These are phyloP conservation scores for Austroboletus niveus DNA, from an alignment of 1,284 basidiomycete genomes.

Conservation along the genomic window DNA sequence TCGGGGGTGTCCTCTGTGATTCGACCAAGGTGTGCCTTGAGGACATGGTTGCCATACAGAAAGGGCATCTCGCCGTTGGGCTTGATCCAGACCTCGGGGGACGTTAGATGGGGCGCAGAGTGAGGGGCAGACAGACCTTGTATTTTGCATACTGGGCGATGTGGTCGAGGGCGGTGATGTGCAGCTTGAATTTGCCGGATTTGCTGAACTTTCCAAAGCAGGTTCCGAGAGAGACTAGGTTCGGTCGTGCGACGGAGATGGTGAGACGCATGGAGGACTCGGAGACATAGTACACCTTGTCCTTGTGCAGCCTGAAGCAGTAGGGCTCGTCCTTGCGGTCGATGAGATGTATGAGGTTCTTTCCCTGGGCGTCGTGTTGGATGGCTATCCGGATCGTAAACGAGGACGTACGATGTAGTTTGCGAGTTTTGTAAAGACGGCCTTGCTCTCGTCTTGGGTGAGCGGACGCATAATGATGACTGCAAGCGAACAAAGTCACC, in stretches of 20 bases:
- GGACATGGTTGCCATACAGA: conserved; percentile 97
- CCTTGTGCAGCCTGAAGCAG: conserved; percentile 90
- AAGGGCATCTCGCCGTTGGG: conserved; percentile 99
- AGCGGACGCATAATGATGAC: conserved; percentile 68
- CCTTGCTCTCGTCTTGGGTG: conserved; percentile 84
- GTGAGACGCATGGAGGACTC: conserved; percentile 91
- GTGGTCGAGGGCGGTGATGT: conserved; percentile 92
- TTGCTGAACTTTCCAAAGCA: conserved; percentile 99
- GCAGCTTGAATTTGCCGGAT: conserved; percentile 96
- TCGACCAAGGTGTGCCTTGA: conserved; percentile 98
- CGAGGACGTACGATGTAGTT: conserved; percentile 75
- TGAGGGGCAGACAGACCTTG: conserved; percentile 61
- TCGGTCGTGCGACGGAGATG: conserved; percentile 89
- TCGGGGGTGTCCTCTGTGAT: conserved; percentile 99
- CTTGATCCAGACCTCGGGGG: conserved; percentile 94
- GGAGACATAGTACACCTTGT: conserved; percentile 92
- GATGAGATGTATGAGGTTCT: conserved; percentile 88
- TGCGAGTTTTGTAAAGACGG: conserved; percentile 87
- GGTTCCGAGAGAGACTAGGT: conserved; percentile 91
- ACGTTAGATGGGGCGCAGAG: conserved; percentile 2
- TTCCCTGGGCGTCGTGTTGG: conserved; percentile 53
- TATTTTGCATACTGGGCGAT: conserved; percentile 97
- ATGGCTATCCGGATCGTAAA: not conserved
- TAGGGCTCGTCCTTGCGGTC: conserved; percentile 83
- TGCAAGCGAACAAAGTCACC: conserved; percentile 1